Evolutionary conservation across 495 filamentous ascomycete species (phyloP).

Genomic region (Penicillium silybi): DNA sequence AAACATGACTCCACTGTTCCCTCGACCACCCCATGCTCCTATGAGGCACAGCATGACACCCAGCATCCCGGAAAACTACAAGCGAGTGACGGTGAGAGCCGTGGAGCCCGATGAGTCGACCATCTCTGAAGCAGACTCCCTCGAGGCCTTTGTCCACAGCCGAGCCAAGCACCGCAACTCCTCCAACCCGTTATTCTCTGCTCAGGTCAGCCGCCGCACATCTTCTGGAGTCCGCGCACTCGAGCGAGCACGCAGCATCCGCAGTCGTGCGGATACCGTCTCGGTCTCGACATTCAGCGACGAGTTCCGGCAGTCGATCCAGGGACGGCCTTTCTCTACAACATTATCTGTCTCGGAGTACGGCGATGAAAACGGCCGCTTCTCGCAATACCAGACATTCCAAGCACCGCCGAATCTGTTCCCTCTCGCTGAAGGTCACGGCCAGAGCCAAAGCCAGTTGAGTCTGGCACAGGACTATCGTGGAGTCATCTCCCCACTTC

Average conservation of each 20-base stretch:
- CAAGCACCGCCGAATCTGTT: slow-evolving; percentile 21
- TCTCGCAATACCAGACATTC: slow-evolving; percentile 25
- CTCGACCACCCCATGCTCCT: slow-evolving; percentile 36
- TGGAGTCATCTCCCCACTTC: slow-evolving; percentile 40
- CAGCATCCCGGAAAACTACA: slow-evolving; percentile 30
- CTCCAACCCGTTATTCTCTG: slow-evolving; percentile 42
- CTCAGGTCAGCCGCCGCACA: slow-evolving; percentile 32
- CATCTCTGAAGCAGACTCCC: slow-evolving; percentile 40
- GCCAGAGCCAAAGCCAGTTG: slow-evolving; percentile 32
- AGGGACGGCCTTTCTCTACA: slow-evolving; percentile 36
- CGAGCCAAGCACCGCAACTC: slow-evolving; percentile 43
- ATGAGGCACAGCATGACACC: slow-evolving; percentile 28
- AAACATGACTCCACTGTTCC: slow-evolving; percentile 37
- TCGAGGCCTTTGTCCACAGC: slow-evolving; percentile 45
- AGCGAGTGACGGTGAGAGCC: slow-evolving; percentile 32
- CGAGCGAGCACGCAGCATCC: slow-evolving; percentile 34
- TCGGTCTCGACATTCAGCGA: slow-evolving; percentile 34
- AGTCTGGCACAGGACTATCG: slow-evolving; percentile 42
- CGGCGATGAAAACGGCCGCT: slow-evolving; percentile 32
- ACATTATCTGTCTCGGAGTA: slow-evolving; percentile 40
- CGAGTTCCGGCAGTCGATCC: slow-evolving; percentile 31
- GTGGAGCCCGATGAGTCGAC: slow-evolving; percentile 34
- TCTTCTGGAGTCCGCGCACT: slow-evolving; percentile 37
- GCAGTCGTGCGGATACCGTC: slow-evolving; percentile 40
- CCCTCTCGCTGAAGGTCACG: slow-evolving; percentile 23